These are phyloP conservation scores for Colletotrichum higginsianum DNA, from an alignment of 2,329 filamentous ascomycete species.

Conservation along the genomic window DNA sequence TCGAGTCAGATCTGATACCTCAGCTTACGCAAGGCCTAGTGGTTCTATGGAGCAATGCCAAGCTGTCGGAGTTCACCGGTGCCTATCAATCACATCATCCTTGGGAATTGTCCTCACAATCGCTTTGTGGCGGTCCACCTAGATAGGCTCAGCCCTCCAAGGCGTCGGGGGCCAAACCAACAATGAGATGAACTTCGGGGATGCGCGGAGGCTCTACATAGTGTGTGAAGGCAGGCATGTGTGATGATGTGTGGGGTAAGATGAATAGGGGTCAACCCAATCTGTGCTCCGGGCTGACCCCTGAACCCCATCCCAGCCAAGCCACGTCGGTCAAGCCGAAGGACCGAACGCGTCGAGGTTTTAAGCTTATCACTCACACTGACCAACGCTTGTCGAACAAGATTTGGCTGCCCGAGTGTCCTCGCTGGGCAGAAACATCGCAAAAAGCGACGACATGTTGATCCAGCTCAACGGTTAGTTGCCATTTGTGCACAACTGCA, in stretches of 20 bases:
- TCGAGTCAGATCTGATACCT: no score
- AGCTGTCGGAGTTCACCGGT: no score
- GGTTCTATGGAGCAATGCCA: no score
- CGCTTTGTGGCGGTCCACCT: neutral
- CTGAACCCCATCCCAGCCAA: neutral
- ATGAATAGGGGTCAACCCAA: constrained; percentile 3
- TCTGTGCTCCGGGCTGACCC: neutral
- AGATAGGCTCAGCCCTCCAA: neutral
- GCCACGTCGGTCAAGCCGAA: constrained; percentile 5
- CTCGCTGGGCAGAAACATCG: neutral
- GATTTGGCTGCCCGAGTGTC: no score
- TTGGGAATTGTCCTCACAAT: neutral
- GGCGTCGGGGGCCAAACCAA: neutral
- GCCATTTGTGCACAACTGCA: neutral
- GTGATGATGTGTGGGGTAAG: constrained; percentile 7
- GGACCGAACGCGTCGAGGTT: neutral
- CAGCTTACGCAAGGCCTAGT: no score
- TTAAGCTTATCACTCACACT: neutral
- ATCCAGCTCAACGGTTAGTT: no score
- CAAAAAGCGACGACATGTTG: no score
- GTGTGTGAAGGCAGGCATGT: neutral
- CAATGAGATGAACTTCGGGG: neutral
- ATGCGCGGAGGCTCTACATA: constrained; percentile 15
- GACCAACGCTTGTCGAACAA: neutral
- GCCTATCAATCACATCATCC: neutral